A percentile compares a stretch with the other conserved stretches of the same genome.
Conservation (phyloP, 2,329 filamentous ascomycete genomes). For the Xylariales sp. region DNA sequence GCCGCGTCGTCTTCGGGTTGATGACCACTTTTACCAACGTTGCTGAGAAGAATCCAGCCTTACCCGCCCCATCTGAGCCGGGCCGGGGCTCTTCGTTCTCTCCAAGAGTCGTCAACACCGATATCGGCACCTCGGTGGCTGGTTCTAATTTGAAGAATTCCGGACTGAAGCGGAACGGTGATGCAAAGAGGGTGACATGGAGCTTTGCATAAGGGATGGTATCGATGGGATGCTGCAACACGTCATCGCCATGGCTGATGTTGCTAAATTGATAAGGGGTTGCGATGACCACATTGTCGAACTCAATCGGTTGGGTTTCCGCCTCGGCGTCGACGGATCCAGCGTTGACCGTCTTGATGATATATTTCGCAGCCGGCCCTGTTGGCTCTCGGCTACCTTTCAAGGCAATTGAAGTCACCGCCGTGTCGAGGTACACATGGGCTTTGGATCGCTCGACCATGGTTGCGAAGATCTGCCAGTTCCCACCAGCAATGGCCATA, state of each 20-base stretch:
- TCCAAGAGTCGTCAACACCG: constrained; percentile 78
- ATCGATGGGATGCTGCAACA: constrained; percentile 68
- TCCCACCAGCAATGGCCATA: constrained; percentile 74
- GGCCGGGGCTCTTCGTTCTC: constrained; percentile 47
- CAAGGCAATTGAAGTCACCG: constrained; percentile 57
- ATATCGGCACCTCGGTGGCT: constrained; percentile 59
- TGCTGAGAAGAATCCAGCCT: constrained; percentile 78
- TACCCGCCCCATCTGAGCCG: constrained; percentile 59
- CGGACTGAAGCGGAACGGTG: constrained; percentile 66
- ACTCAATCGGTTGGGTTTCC: constrained; percentile 46
- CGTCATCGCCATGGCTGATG: constrained; percentile 57
- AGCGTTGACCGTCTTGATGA: constrained; percentile 33
- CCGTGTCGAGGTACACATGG: constrained; percentile 59
- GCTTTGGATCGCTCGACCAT: constrained; percentile 68
- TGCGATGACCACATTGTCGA: constrained; percentile 79
- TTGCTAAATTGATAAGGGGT: constrained; percentile 76
- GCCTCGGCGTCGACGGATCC: constrained; percentile 17
- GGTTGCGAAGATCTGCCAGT: constrained; percentile 88
- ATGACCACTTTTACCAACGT: constrained; percentile 63
- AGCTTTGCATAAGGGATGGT: constrained; percentile 79
- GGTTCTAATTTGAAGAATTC: constrained; percentile 65
- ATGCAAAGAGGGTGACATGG: constrained; percentile 85
- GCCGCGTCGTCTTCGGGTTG: constrained; percentile 52
- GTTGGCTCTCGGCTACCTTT: constrained; percentile 36
- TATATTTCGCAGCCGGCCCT: constrained; percentile 40